A percentile compares a stretch with the other conserved stretches of the same genome.
phyloP scores from a whole-genome alignment of 2,329 filamentous ascomycete genomes.

The Sporothrix inflata region DNA sequence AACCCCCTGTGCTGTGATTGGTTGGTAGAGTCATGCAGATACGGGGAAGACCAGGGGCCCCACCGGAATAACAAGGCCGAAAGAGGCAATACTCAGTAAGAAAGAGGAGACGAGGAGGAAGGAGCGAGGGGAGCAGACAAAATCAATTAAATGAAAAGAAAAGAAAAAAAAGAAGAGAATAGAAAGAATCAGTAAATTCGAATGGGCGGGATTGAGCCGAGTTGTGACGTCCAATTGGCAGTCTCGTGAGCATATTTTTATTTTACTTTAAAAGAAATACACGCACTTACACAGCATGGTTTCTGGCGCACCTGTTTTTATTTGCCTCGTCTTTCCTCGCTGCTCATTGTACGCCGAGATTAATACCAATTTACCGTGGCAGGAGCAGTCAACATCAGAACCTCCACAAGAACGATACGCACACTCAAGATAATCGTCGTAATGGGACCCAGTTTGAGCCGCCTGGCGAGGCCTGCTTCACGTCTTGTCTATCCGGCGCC shows the following conservation, averaged over 20 bases:
- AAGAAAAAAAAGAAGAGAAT: not conserved
- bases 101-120: not conserved
- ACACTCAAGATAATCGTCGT: not conserved
- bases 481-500: not conserved
- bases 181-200: not conserved
- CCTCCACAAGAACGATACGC: not conserved
- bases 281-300: too few relatives aligned
- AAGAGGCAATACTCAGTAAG: conserved; percentile 26
- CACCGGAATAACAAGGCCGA: not conserved
- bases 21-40: not conserved
- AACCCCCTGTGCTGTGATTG: conserved; percentile 28
- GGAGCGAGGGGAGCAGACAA: not conserved
- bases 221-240: not conserved
- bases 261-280: too few relatives aligned
- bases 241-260: too few relatives aligned
- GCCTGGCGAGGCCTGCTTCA: not conserved
- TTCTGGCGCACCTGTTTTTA: too few relatives aligned
- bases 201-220: not conserved
- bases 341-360: too few relatives aligned
- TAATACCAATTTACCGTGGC: too few relatives aligned
- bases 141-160: not conserved
- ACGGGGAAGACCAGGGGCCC: not conserved
- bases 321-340: too few relatives aligned
- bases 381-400: not conserved
- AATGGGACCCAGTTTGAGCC: not conserved